Evolutionary conservation across 495 filamentous ascomycete genomes (phyloP), one percentile per base, ranked within the genome.

Genomic region (Aspergillus haitiensis): DNA sequence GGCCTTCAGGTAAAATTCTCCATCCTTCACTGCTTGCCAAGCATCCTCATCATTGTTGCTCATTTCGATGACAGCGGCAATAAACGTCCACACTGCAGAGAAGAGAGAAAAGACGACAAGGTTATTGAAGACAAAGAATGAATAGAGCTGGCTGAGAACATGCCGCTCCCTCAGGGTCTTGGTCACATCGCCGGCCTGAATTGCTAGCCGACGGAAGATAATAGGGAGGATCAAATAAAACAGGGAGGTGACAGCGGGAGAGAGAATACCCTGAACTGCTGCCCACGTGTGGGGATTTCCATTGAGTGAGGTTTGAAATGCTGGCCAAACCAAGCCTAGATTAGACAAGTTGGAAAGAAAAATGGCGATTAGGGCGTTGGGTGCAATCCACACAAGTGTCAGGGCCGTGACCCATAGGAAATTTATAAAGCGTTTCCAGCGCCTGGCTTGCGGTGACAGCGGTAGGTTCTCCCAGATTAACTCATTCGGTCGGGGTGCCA

Each of bases 111-210:
- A 97, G 58, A 98, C 86, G 65, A 98, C 73, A 48, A 98, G 75
- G 69, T 98, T 97, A 79, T 99, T 99, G 82, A 99, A 90, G 48
- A 98, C 85, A 75, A 98, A 98, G 75, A 99, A 99, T 12, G 91
- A 81, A 71, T 97, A 99, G 2, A 99, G 81, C 68, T 96, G 94
- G 52, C 85, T 84, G 32, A 92, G 83, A 62, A 98, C 94, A 70
- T 98, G 92, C n/a, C 91, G 83, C 64, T 98, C 94, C 36, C 94
- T 84, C 16, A 90, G 89, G 4, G 92, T 95, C 70, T 97, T 98
- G 40, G 90, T 95, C 59, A 85, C 80, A 70, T 97, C 93, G 59
- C 94, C 95, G 18, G 86, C 87, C 59, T 79, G 79, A 45, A 91
- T 87, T 1, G 90, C 84, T 32, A 96, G 78, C 21, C 86, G 89